phyloP scores from a whole-genome alignment of 768 basidiomycete genomes.

The Gyrodon lividus region DNA sequence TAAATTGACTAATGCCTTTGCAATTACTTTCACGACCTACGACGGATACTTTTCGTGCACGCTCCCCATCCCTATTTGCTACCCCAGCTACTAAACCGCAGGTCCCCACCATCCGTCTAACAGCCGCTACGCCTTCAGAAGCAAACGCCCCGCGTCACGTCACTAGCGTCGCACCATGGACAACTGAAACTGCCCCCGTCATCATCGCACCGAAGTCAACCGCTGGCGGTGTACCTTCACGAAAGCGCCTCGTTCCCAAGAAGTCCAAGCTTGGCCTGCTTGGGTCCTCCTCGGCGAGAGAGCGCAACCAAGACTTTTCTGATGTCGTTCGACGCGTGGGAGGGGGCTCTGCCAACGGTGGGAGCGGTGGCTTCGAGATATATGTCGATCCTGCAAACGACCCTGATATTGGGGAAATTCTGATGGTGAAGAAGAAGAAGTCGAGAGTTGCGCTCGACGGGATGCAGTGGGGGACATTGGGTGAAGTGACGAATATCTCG shows the following conservation, averaged over 20 bases:
- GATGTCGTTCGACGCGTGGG: slow-evolving; percentile 59
- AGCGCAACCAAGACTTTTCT: slow-evolving; percentile 48
- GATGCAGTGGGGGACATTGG: slow-evolving; percentile 53
- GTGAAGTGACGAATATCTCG: slow-evolving; percentile 61
- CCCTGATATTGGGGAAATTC: slow-evolving; percentile 64
- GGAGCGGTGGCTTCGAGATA: slow-evolving; percentile 64
- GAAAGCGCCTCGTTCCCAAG: slow-evolving; percentile 65
- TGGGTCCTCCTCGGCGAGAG: slow-evolving; percentile 27
- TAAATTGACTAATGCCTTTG: slow-evolving; percentile 30
- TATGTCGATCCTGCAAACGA: slow-evolving; percentile 65
- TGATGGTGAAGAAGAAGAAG: slow-evolving; percentile 79
- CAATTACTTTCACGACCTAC: slow-evolving; percentile 31
- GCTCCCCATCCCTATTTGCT: slow-evolving; percentile 27
- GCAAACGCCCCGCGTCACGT: slow-evolving; percentile 34
- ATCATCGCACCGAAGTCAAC: slow-evolving; percentile 31
- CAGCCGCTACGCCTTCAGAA: slow-evolving; percentile 64
- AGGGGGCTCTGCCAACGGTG: slow-evolving; percentile 14
- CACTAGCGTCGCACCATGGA: slow-evolving; percentile 28
- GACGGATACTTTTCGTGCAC: slow-evolving; percentile 23
- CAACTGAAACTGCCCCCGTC: slow-evolving; percentile 6
- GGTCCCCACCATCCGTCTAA: slow-evolving; percentile 67
- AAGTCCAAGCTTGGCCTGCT: slow-evolving; percentile 65
- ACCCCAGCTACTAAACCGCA: slow-evolving; percentile 31
- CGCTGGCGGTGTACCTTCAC: slow-evolving; percentile 20
- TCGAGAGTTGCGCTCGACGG: slow-evolving; percentile 59